Base-by-base conservation (phyloP, 1,284 basidiomycete genomes). In the Microbotryum intermedium region DNA sequence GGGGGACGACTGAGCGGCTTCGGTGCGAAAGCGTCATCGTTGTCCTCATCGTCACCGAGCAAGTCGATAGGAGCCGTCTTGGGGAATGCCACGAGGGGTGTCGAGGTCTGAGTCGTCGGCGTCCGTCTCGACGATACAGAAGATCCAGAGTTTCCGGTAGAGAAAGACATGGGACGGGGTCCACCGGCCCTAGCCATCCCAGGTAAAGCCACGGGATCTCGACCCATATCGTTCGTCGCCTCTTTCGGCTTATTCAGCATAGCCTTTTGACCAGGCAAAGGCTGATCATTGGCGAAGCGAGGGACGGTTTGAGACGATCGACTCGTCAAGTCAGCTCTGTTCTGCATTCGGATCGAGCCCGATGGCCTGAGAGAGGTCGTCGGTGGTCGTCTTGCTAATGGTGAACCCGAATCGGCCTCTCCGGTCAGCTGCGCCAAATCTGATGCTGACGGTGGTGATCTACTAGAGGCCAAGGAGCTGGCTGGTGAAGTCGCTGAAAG, bases 291-390 rank as follows among this genome's bases (percentile, higher is more conserved):
- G 49, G 69, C 57, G 6, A 69, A 56, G 53, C 57, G 52, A 29
- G 67, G 70, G 13, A 62, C 65, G 7, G 70, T 71, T 58, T 71
- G 69, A 28, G 65, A 68, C 8, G 48, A 60, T 50, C 66, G 59
- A 25, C 58, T 62, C 26, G 70, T 67, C 48, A 70, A 57, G 6
- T 60, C 54, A 6, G 69, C 68, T 46, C 64, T 68, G 49, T 7
- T 20, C 55, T 28, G 34, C 34, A 39, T 39, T 39, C 46, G 23
- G 4, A 23, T n/a, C 13, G 28, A 48, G 16, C 16, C 16, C n/a
- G 46, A 28, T n/a, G 46, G 28, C 26, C 13, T 48, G 28, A 48
- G 23, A 21, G 46, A 48, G 21, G 46, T 28, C 23, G 21, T 28
- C 21, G 46, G 46, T 48, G 46, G 50, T 51, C 50, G 50, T 51